Conservation (phyloP, 2,329 filamentous ascomycete genomes). For the Xenosphaeropsis pyriputrescens region DNA sequence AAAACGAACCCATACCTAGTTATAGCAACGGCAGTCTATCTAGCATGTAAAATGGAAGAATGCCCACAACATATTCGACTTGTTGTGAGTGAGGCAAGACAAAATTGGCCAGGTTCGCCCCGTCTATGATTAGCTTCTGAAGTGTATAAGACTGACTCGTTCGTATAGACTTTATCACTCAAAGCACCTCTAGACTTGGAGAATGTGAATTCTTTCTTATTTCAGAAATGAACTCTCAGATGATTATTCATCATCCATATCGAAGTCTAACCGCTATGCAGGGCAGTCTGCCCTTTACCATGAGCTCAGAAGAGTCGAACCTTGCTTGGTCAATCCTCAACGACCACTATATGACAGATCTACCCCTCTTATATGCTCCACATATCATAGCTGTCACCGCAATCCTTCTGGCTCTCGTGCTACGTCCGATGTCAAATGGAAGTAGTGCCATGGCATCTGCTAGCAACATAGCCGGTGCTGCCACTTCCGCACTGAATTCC, state of each 20-base stretch:
- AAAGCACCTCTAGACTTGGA: constrained; percentile 53
- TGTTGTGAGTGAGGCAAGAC: constrained; percentile 72
- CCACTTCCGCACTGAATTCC: constrained; percentile 16
- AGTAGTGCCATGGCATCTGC: constrained; percentile 23
- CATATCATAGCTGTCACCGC: constrained; percentile 57
- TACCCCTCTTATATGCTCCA: constrained; percentile 52
- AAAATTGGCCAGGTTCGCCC: constrained; percentile 58
- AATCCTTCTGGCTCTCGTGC: constrained; percentile 52
- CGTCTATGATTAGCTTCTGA: constrained; percentile 1
- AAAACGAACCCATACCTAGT: constrained; percentile 89
- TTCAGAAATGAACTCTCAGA: constrained; percentile 58
- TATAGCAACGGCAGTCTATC: constrained; percentile 82
- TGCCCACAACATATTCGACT: constrained; percentile 90
- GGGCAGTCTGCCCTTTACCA: constrained; percentile 29
- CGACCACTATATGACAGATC: constrained; percentile 58
- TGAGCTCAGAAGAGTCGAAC: constrained; percentile 48
- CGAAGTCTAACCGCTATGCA: constrained; percentile 50
- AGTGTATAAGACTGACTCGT: constrained; percentile 3
- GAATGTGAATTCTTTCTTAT: constrained; percentile 66
- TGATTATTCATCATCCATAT: constrained; percentile 63
- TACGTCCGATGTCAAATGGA: constrained; percentile 31
- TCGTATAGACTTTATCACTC: constrained; percentile 40
- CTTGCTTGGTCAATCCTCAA: constrained; percentile 60
- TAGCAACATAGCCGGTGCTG: constrained; percentile 17
- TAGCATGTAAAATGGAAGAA: constrained; percentile 97